phyloP scores from a whole-genome alignment of 2,329 filamentous ascomycete genomes.

The Ascochyta pisi region DNA sequence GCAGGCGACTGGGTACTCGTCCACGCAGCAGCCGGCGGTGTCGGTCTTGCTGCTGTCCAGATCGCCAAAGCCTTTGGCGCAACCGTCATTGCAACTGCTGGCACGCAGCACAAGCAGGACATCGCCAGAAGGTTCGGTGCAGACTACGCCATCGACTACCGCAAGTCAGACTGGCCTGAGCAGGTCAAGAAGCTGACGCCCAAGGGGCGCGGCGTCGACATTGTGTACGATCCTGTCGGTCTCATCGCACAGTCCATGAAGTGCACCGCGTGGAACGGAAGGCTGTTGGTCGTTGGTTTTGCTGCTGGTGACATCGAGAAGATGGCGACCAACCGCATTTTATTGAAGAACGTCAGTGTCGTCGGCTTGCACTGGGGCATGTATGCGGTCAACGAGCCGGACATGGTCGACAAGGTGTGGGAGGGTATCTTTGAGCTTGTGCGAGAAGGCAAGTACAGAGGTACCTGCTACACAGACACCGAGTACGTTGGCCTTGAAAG shows the following conservation, averaged over 20 bases:
- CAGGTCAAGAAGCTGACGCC: constrained; percentile 80
- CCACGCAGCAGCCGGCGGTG: constrained; percentile 90
- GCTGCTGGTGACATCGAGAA: constrained; percentile 88
- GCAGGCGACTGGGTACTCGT: constrained; percentile 84
- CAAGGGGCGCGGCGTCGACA: constrained; percentile 77
- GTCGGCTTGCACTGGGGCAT: constrained; percentile 93
- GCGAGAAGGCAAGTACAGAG: constrained; percentile 76
- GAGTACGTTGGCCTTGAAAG: constrained; percentile 83
- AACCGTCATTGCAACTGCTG: constrained; percentile 90
- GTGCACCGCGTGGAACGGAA: constrained; percentile 91
- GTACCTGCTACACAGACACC: constrained; percentile 82
- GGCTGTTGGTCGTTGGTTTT: constrained; percentile 87
- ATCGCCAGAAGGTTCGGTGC: constrained; percentile 83
- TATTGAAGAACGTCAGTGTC: constrained; percentile 91
- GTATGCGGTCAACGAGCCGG: constrained; percentile 75
- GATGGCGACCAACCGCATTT: constrained; percentile 87
- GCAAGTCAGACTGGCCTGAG: constrained; percentile 66
- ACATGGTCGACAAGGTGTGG: constrained; percentile 78
- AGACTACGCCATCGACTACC: constrained; percentile 83
- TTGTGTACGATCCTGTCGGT: constrained; percentile 94
- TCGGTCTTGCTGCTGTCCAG: constrained; percentile 90
- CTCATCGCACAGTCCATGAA: constrained; percentile 87
- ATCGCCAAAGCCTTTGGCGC: constrained; percentile 92
- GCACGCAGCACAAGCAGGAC: constrained; percentile 77
- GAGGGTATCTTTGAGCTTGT: constrained; percentile 80